Evolutionary conservation across 148 eudicot genomes (phyloP), one percentile per base, ranked within the genome.

Genomic region (Silene latifolia): DNA sequence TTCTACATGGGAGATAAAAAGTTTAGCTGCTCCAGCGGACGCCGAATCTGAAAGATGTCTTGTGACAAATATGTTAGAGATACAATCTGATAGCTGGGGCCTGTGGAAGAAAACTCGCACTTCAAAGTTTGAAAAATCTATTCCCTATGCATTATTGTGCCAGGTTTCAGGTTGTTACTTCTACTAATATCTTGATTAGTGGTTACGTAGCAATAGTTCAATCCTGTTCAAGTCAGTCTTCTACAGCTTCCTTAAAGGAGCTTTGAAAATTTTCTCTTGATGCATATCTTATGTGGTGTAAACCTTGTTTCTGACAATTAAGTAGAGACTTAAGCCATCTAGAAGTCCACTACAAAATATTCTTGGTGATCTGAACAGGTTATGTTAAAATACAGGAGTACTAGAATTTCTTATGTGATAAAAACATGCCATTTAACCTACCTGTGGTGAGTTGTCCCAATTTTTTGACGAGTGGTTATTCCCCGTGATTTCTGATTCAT

Each of bases 1-100:
- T 89, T 96, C 97, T 15, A 82, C 98, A 39, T 92, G 97, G 99
- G 99, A 96, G 84, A 86, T 96, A 67, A 89, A 84, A 80, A 81
- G 74, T 82, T 83, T 96, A 81, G 84, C 66, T 79, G 35, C 83
- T 70, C 53, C 83, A 60, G 58, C 75, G 19, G 60, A 79, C 63
- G 69, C 80, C 47, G 81, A 76, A 77, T 67, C 82, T 76, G 72
- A 83, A 71, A 88, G 85, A 81, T 92, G 94, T 82, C 86, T 96
- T 56, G 85, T 92, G 72, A 90, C 94, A 7, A 93, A 87, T 79
- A 96, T 88, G 85, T 78, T 96, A 78, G 99, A 96, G 89, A 81
- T 96, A 68, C 78, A 89, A 46, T 76, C 80, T 77, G 85, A 79
- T 83, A 85, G 84, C 66, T 89, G 98, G 96, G 75, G 82, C 65